These are phyloP conservation scores for Viridothelium virens DNA, from an alignment of 495 filamentous ascomycete species.

Conservation along the genomic window DNA sequence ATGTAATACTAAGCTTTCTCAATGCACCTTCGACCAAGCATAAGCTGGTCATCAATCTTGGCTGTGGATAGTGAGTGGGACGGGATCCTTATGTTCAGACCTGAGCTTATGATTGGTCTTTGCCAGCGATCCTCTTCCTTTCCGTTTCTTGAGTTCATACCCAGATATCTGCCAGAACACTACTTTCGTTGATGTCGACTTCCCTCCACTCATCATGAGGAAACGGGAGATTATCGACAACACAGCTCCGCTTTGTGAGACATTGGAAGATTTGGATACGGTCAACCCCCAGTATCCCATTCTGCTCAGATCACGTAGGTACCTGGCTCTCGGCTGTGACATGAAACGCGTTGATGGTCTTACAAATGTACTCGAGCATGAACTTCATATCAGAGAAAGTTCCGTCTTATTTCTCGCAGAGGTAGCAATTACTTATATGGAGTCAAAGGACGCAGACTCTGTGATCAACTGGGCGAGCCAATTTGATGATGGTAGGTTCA, in stretches of 20 bases:
- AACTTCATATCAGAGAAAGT: constrained; percentile 44
- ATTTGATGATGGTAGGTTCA: constrained; percentile 47
- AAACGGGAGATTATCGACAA: constrained; percentile 60
- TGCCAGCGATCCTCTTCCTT: constrained; percentile 78
- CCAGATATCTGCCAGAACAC: constrained; percentile 46
- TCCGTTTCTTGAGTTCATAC: constrained; percentile 65
- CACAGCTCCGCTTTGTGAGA: constrained; percentile 49
- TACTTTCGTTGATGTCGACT: constrained; percentile 82
- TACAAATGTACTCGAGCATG: constrained; percentile 45
- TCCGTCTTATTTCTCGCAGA: constrained; percentile 70
- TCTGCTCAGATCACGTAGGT: constrained; percentile 43
- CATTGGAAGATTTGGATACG: constrained; percentile 45
- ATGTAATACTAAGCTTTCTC: constrained; percentile 63
- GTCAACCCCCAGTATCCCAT: constrained; percentile 35
- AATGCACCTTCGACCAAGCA: constrained; percentile 48
- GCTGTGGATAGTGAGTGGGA: constrained; percentile 79
- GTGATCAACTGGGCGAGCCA: constrained; percentile 63
- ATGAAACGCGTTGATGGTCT: constrained; percentile 57
- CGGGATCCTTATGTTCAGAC: not conserved
- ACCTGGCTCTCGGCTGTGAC: constrained; percentile 77
- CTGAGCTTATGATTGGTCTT: constrained; percentile 14
- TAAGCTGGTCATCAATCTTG: constrained; percentile 76
- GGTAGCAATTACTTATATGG: constrained; percentile 89
- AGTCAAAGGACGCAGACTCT: constrained; percentile 58
- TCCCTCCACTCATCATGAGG: constrained; percentile 65